Evolutionary conservation across 129 eudicot genomes (phyloP).

Genomic region (Scalesia atractyloides): DNA sequence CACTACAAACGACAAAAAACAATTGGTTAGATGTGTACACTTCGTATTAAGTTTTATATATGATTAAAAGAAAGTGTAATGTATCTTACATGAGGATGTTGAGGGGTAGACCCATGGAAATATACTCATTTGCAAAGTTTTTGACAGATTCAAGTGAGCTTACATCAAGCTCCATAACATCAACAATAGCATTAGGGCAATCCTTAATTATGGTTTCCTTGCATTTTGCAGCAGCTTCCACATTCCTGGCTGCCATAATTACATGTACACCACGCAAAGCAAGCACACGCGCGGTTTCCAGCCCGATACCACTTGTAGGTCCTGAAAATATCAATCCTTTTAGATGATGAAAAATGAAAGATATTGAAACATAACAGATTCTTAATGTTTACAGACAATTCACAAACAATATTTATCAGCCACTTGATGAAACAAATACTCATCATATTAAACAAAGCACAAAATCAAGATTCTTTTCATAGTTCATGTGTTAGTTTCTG

Average conservation of each 20-base stretch:
- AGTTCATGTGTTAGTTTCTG: too few relatives aligned
- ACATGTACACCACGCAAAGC: slow-evolving; percentile 84
- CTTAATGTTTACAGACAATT: too few relatives aligned
- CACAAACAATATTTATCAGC: neutral
- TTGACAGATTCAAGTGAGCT: slow-evolving; percentile 70
- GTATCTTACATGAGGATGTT: slow-evolving; percentile 81
- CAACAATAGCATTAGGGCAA: slow-evolving; percentile 67
- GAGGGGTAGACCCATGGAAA: slow-evolving; percentile 65
- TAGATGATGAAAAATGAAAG: neutral
- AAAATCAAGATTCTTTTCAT: slow-evolving; percentile 18
- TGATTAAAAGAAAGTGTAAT: neutral
- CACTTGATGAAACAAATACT: neutral
- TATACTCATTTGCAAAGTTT: slow-evolving; percentile 71
- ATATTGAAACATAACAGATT: too few relatives aligned
- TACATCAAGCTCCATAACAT: slow-evolving; percentile 90
- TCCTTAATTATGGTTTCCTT: slow-evolving; percentile 65
- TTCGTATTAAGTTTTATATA: neutral
- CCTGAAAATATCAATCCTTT: slow-evolving; percentile 42
- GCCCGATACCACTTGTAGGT: slow-evolving; percentile 92
- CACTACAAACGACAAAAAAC: slow-evolving; percentile 37
- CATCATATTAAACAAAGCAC: neutral
- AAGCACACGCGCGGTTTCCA: slow-evolving; percentile 81
- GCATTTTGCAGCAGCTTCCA: slow-evolving; percentile 54
- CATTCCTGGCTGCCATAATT: slow-evolving; percentile 89
- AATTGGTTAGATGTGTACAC: neutral